Percentiles rank a stretch among this genome's conserved stretches.
These are phyloP conservation scores for Entomophthora muscae DNA, from an alignment of 371 early-diverging fungal genomes.

Conservation along the genomic window DNA sequence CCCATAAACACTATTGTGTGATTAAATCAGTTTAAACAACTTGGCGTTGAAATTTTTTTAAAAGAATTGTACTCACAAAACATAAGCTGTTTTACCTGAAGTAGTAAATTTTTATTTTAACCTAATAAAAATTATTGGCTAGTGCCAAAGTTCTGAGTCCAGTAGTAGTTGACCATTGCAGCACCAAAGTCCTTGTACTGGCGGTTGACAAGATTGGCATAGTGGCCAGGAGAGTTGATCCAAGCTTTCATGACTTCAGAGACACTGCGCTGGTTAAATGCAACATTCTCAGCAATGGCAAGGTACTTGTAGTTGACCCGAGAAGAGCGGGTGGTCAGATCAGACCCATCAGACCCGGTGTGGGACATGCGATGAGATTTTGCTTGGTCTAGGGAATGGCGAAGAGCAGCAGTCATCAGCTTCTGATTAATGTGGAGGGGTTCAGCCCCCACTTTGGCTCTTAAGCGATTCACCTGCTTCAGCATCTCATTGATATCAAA, in stretches of 20 bases:
- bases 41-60: too few species aligned
- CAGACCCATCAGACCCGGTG: slow-evolving; percentile 9
- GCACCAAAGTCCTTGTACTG: not conserved
- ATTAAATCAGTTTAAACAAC: too few species aligned
- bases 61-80: too few species aligned
- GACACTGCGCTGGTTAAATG: not conserved
- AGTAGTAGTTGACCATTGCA: not conserved
- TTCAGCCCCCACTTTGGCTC: not conserved
- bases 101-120: too few species aligned
- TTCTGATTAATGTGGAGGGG: not conserved
- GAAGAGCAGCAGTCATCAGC: slow-evolving; percentile 15
- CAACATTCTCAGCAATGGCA: not conserved
- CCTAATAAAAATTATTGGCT: not conserved
- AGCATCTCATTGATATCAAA: too few species aligned
- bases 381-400: slow-evolving; percentile 17
- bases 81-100: too few species aligned
- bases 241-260: slow-evolving; percentile 1
- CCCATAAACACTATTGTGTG: too few species aligned
- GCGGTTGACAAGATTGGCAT: not conserved
- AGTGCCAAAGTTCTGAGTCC: slow-evolving; percentile 9
- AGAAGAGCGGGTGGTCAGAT: not conserved
- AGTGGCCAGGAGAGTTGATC: too few species aligned
- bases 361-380: slow-evolving; percentile 17
- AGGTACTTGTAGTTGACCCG: not conserved
- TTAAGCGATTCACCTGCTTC: not conserved